Base-by-base conservation (phyloP, 345 rosid genomes). In the Raphanus raphanistrum region DNA sequence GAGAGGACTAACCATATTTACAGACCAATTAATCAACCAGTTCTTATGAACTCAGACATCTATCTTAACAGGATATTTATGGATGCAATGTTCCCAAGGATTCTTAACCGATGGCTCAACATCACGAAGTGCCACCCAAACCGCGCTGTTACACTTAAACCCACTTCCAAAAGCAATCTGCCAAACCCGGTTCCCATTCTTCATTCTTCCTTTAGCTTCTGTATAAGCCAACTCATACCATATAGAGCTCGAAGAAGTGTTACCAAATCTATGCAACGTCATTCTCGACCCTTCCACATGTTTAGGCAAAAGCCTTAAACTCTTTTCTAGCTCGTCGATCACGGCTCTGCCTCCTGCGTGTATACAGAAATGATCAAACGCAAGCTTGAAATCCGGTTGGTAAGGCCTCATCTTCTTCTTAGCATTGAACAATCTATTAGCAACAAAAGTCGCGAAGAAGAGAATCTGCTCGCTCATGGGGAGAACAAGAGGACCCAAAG, bases 101-200 rank as follows among this genome's bases (percentile, higher is more conserved):
- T 82, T 89, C 54, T 74, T 81, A 45, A 72, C 55, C 0, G 93
- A 89, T 0, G 96, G 84, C 31, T 82, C 62, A n/a, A 90, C 81
- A 38, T 89, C 81, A 5, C 79, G 67, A 29, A 90, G 85, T 1
- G 96, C 92, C 76, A 83, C 74, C 96, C 96, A 90, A 31, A 87
- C 96, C 0, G 96, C 90, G 32, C 98, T 93, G 79, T 91, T 93
- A 79, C 98, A 92, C 80, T 92, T 92, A 84, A 92, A 92, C 28
- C 97, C 97, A 15, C 93, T 90, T 29, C 97, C 96, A 38, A 89
- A 92, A 15, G 98, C 96, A 68, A 92, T 92, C 82, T 92, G 96
- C 96, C 98, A 90, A 71, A 90, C 85, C 0, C 94, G 81, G 73
- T 92, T 82, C 28, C 94, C 91, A 85, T 81, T 89, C 33, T 76